Conservation (phyloP, 1,284 basidiomycete genomes). For the Heterobasidion parviporum region DNA sequence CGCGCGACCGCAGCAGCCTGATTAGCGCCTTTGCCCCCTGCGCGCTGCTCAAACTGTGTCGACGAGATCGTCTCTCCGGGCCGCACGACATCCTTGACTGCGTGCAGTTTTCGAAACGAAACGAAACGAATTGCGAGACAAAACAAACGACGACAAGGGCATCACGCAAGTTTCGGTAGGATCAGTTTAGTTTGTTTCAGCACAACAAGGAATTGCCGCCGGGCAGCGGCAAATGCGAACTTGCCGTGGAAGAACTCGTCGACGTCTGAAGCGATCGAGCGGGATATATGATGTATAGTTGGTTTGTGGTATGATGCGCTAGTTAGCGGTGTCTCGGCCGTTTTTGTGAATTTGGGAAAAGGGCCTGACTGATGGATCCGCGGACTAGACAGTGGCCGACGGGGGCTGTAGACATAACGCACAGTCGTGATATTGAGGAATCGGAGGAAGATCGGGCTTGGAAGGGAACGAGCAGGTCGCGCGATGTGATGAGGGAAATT, state of each 20-base stretch:
- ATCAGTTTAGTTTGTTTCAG: not conserved
- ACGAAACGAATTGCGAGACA: not conserved
- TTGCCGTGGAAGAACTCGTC: conserved; percentile 52
- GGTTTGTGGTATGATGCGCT: not conserved
- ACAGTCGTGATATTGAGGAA: too few relatives aligned
- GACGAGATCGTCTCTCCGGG: conserved; percentile 54
- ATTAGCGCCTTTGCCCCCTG: conserved; percentile 54
- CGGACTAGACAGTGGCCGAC: conserved; percentile 31
- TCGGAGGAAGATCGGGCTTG: too few relatives aligned
- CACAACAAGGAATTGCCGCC: not conserved
- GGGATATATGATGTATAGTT: not conserved
- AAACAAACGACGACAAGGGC: too few relatives aligned
- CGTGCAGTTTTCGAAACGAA: not conserved
- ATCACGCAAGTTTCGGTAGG: too few relatives aligned
- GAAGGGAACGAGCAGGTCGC: too few relatives aligned
- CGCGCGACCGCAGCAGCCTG: conserved; percentile 46
- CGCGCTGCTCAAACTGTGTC: conserved; percentile 31
- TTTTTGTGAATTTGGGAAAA: not conserved
- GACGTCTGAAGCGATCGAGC: conserved; percentile 27
- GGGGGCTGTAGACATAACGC: not conserved
- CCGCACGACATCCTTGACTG: conserved; percentile 41
- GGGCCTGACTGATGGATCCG: conserved; percentile 44
- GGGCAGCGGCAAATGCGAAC: conserved; percentile 4
- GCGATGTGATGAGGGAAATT: too few relatives aligned
- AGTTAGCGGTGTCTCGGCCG: not conserved